Evolutionary conservation across 331 rosid genomes (phyloP).

Genomic region (Quercus phellos): DNA sequence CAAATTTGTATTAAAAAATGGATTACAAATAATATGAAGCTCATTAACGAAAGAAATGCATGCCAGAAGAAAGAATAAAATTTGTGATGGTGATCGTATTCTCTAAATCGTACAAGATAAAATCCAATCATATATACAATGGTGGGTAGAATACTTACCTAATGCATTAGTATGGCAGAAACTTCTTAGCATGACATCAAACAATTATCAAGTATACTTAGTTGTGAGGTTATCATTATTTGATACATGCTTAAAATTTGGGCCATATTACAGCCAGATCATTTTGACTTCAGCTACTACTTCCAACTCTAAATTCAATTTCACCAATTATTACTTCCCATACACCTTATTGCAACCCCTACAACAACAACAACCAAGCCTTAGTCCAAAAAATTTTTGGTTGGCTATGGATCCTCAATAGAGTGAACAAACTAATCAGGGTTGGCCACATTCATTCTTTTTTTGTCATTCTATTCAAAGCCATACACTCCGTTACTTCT

Average conservation of each 20-base stretch:
- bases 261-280: neutral
- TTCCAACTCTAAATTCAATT: neutral
- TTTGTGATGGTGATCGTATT: neutral
- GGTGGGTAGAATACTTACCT: neutral
- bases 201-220: neutral
- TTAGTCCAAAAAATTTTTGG: neutral
- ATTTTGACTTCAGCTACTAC: neutral
- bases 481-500: too few relatives aligned
- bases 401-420: too few relatives aligned
- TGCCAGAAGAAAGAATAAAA: neutral
- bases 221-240: neutral
- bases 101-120: neutral
- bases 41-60: neutral
- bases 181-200: neutral
- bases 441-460: too few relatives aligned
- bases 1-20: conserved; percentile 3
- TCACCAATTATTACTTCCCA: neutral
- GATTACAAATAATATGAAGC: conserved; percentile 3
- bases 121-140: neutral
- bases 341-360: too few relatives aligned
- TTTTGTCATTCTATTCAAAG: too few relatives aligned
- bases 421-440: too few relatives aligned
- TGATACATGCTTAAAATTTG: neutral
- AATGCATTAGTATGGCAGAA: neutral
- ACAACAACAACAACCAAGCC: too few relatives aligned